Conservation (phyloP, 2,329 filamentous ascomycete species). For the Scedosporium aurantiacum region DNA sequence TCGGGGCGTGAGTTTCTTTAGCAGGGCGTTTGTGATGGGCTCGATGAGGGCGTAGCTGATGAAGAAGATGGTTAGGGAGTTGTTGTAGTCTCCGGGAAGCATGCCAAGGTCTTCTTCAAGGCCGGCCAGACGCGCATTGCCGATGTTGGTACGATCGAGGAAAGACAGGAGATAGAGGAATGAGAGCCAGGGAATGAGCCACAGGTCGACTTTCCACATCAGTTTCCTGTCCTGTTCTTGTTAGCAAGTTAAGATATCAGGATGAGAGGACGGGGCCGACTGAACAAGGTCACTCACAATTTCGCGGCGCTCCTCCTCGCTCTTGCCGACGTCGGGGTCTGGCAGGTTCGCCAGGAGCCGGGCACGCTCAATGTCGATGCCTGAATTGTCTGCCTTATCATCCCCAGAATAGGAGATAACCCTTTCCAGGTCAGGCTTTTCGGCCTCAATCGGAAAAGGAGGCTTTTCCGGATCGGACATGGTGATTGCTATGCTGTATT, state of each 20-base stretch:
- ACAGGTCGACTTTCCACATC: conserved; percentile 49
- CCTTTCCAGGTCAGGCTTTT: too few relatives aligned
- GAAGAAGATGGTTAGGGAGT: conserved; percentile 43
- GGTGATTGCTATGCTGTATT: too few relatives aligned
- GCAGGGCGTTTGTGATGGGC: conserved; percentile 64
- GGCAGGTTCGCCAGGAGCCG: conserved; percentile 18
- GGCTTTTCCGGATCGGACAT: too few relatives aligned
- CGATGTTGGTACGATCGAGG: conserved; percentile 22
- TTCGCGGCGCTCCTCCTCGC: conserved; percentile 45
- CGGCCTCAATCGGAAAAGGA: too few relatives aligned
- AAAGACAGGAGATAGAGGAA: conserved; percentile 67
- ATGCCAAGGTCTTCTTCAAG: conserved; percentile 29
- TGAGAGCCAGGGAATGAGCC: conserved; percentile 55
- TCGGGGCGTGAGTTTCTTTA: conserved; percentile 65
- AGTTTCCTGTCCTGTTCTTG: conserved; percentile 45
- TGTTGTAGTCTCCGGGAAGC: conserved; percentile 44
- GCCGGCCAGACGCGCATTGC: conserved; percentile 22
- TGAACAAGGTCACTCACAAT: conserved; percentile 33
- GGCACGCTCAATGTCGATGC: conserved; percentile 17
- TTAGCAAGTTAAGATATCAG: background rate
- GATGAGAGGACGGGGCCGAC: background rate
- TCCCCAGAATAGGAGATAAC: too few relatives aligned
- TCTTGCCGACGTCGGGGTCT: conserved; percentile 45
- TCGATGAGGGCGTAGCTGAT: conserved; percentile 75
- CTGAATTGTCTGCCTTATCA: too few relatives aligned